Conservation (phyloP, 2,329 filamentous ascomycete species). For the Venturiaceae sp. region DNA sequence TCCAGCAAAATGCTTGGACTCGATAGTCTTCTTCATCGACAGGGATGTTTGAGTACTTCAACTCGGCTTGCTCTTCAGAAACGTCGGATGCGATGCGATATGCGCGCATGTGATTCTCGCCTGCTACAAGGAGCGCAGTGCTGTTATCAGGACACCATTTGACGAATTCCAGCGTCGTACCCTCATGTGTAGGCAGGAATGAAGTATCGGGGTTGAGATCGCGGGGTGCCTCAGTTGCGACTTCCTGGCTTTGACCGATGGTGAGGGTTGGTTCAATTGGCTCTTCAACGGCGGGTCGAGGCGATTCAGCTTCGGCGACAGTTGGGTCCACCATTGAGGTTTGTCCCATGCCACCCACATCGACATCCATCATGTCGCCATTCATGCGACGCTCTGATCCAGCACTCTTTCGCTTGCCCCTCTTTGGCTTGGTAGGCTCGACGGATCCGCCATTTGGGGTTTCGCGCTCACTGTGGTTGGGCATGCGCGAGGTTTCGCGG, state of each 20-base stretch:
- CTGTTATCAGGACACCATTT: slow-evolving; percentile 5
- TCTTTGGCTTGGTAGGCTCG: neutral
- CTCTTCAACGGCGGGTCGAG: slow-evolving; percentile 25
- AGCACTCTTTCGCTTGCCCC: slow-evolving; percentile 19
- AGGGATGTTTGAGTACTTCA: neutral
- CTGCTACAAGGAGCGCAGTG: neutral
- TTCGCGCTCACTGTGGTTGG: neutral
- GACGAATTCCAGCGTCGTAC: neutral
- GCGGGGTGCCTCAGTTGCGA: slow-evolving; percentile 7
- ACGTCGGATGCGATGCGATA: neutral
- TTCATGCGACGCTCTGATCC: slow-evolving; percentile 25
- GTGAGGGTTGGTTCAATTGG: slow-evolving; percentile 26
- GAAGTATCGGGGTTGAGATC: slow-evolving; percentile 15
- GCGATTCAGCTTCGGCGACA: slow-evolving; percentile 26
- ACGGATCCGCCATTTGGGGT: neutral
- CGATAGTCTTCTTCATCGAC: neutral
- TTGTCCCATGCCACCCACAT: slow-evolving; percentile 20
- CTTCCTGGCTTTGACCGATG: slow-evolving; percentile 24
- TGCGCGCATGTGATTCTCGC: slow-evolving; percentile 5
- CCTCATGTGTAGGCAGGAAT: neutral
- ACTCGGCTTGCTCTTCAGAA: neutral
- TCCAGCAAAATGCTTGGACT: slow-evolving; percentile 7
- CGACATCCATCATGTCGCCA: slow-evolving; percentile 38
- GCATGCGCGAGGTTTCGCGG: neutral
- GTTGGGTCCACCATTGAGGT: slow-evolving; percentile 23